Evolutionary conservation across 768 basidiomycete genomes (phyloP), one percentile per base, ranked within the genome.

Genomic region (Mycena galericulata): DNA sequence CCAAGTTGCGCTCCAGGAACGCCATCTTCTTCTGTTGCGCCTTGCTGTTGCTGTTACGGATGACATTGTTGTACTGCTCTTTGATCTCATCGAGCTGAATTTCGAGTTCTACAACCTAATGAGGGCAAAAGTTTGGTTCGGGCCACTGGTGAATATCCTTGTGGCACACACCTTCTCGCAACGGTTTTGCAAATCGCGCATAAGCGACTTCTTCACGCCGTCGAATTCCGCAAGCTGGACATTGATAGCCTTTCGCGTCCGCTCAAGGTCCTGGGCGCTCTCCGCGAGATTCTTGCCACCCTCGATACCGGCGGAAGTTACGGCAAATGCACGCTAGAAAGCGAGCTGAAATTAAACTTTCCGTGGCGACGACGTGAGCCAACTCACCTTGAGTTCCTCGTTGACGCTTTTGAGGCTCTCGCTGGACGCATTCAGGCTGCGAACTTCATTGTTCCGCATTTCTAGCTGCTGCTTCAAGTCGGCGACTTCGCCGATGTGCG

Each of bases 11-110:
- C 77, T 98, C 96, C 61, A 99, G 81, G 88, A 98, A 98, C 15
- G 96, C 94, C 93, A 99, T 97, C 88, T 99, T 98, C 89, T 97
- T 97, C 83, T 97, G 95, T 74, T 99, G 98, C 9, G 97, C 95
- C 79, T 97, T 97, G 80, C 93, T 96, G 80, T 99, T 99, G 83
- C 96, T 97, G 79, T 98, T 98, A 70, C 95, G 92, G 75, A 98
- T 96, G 66, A 99, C 95, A 77, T 97, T 97, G 84, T 96, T 97
- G 82, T 99, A 99, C 77, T 99, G 97, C 81, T 99, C 98, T 79
- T 94, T 95, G 79, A 98, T 96, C 78, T 99, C 98, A 75, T 99
- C 98, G 36, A 99, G 85, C 78, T 98, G 97, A 71, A 99, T 99
- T 80, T 99, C 98, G 30, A 99, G 90, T 81, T 99, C 98, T 58